These are phyloP conservation scores for Pneumocystis sp. DNA, from an alignment of 1,139 yeast genomes.

Conservation along the genomic window DNA sequence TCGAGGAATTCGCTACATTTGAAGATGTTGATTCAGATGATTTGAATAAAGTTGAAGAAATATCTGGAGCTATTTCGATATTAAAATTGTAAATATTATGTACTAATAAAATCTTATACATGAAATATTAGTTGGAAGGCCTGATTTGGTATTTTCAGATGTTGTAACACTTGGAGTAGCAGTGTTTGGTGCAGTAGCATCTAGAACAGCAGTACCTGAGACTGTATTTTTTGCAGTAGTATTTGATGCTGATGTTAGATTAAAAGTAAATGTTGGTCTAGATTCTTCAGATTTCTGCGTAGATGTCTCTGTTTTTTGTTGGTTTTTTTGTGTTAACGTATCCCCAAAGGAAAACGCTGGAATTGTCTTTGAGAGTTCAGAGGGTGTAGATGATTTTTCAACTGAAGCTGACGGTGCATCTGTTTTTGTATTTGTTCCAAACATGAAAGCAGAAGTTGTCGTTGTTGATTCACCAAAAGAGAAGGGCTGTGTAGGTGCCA, in stretches of 20 bases:
- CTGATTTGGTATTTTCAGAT: not conserved
- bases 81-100: not conserved
- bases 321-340: not conserved
- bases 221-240: not conserved
- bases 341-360: not conserved
- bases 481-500: not conserved
- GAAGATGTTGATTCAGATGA: conserved; percentile 17
- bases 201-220: not conserved
- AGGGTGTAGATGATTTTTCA: not conserved
- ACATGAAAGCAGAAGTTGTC: conserved; percentile 5
- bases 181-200: not conserved
- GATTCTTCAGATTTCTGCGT: conserved; percentile 9
- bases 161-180: not conserved
- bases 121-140: not conserved
- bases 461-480: conserved; percentile 5
- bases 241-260: conserved; percentile 4
- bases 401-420: not conserved
- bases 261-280: conserved; percentile 7
- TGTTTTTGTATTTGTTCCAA: not conserved
- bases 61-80: not conserved
- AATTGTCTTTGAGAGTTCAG: not conserved
- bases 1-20: conserved; percentile 14
- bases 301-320: conserved; percentile 3
- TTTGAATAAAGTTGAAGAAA: conserved; percentile 4
- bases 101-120: not conserved